A percentile compares a stretch with the other conserved stretches of the same genome.
Evolutionary conservation across 495 filamentous ascomycete species (phyloP).

Genomic region (Acidomyces sp.): DNA sequence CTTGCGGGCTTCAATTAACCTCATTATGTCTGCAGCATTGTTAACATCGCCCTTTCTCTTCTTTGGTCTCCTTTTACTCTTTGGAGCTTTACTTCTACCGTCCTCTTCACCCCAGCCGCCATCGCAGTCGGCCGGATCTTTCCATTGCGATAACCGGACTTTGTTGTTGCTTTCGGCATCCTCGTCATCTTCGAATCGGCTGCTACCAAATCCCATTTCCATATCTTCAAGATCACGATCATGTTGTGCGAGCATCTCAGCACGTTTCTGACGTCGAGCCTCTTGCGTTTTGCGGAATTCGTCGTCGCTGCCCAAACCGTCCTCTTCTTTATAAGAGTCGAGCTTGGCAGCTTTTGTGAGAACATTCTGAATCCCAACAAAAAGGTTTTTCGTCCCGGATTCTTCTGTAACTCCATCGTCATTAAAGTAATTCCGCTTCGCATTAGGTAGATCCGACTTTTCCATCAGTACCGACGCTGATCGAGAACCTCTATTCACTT

Average conservation of each 20-base stretch:
- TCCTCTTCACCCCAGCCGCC: constrained; percentile 40
- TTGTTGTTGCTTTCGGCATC: constrained; percentile 50
- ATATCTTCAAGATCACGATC: constrained; percentile 83
- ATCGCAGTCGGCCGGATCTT: constrained; percentile 26
- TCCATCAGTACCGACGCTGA: background rate
- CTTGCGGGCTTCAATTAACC: constrained; percentile 61
- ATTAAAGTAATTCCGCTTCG: constrained; percentile 50
- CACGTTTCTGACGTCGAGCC: constrained; percentile 38
- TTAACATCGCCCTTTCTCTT: constrained; percentile 79
- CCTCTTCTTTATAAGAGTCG: constrained; percentile 38
- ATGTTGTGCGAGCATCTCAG: constrained; percentile 59
- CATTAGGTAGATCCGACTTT: constrained; percentile 24
- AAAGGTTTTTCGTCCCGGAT: constrained; percentile 33
- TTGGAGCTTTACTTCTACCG: constrained; percentile 35
- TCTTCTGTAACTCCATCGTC: constrained; percentile 25
- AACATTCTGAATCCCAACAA: constrained; percentile 65
- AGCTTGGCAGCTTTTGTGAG: constrained; percentile 72
- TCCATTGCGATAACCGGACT: constrained; percentile 56
- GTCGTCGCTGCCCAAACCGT: constrained; percentile 32
- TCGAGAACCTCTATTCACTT: background rate
- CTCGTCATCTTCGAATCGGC: constrained; percentile 66
- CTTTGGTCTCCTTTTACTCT: constrained; percentile 69
- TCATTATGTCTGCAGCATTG: constrained; percentile 66
- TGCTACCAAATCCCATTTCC: constrained; percentile 86
- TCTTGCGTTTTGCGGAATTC: constrained; percentile 40